Evolutionary conservation across 148 eudicot species (phyloP).

Genomic region (Vaccinium vitisidaea): DNA sequence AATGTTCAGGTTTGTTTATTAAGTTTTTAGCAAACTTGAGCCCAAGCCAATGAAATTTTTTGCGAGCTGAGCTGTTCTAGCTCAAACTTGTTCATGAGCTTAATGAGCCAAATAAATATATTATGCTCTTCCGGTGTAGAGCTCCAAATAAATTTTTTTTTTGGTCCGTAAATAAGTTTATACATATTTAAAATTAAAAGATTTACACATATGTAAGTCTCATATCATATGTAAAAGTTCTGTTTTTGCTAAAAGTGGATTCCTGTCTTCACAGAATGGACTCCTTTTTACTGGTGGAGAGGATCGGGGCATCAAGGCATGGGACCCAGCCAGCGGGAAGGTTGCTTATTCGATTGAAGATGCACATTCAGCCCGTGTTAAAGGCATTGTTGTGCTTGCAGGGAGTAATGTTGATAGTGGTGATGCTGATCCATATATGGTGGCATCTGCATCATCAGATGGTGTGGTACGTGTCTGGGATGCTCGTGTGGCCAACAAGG

Average conservation of each 20-base stretch:
- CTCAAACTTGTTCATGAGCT: too few species aligned
- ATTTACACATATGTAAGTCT: too few species aligned
- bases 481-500: constrained; percentile 53
- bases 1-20: too few species aligned
- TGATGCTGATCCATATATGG: constrained; percentile 52
- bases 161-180: too few species aligned
- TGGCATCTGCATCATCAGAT: constrained; percentile 94
- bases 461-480: constrained; percentile 95
- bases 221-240: neutral
- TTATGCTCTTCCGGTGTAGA: too few species aligned
- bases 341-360: constrained; percentile 68
- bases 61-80: too few species aligned
- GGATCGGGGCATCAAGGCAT: constrained; percentile 73
- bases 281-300: constrained; percentile 83
- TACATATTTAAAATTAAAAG: too few species aligned
- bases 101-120: too few species aligned
- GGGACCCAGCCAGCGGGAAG: constrained; percentile 79
- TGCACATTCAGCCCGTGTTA: constrained; percentile 87
- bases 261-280: constrained; percentile 54
- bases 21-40: too few species aligned
- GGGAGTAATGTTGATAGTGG: constrained; percentile 32
- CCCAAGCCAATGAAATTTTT: too few species aligned
- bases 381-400: constrained; percentile 83
- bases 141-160: too few species aligned
- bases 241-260: neutral